A percentile compares a stretch with the other conserved stretches of the same genome.
These are phyloP conservation scores for Saprolegnia diclina DNA, from an alignment of 352 stramenopile species.

Conservation along the genomic window DNA sequence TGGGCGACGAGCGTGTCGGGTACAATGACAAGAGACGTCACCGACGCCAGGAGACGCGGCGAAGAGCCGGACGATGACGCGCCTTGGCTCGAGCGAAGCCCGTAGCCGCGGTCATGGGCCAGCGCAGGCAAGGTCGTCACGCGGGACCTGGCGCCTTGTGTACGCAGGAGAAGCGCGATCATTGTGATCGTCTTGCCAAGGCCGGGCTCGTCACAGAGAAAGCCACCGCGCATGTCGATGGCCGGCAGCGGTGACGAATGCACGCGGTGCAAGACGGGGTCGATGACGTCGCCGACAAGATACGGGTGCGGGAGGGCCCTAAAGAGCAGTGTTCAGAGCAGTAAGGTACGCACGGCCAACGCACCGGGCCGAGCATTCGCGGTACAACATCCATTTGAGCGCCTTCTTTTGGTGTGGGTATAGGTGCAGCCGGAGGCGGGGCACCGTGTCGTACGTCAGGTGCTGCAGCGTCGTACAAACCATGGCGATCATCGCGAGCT, in stretches of 20 bases:
- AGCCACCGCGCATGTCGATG: constrained; percentile 52
- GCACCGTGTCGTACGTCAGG: constrained; percentile 77
- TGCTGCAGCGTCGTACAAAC: constrained; percentile 75
- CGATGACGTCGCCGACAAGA: background rate
- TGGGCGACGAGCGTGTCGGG: constrained; percentile 69
- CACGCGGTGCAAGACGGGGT: constrained; percentile 3
- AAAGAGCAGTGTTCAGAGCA: background rate
- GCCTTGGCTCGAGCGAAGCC: constrained; percentile 3
- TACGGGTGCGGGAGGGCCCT: constrained; percentile 11
- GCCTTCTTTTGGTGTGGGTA: constrained; percentile 68
- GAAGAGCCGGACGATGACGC: constrained; percentile 37
- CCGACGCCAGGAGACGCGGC: constrained; percentile 41
- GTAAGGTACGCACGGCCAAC: background rate
- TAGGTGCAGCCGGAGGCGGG: constrained; percentile 59
- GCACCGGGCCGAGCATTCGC: constrained; percentile 38
- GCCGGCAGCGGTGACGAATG: background rate
- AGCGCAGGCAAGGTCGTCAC: background rate
- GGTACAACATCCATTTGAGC: constrained; percentile 74
- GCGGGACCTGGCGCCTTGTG: constrained; percentile 46
- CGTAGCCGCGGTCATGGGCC: background rate
- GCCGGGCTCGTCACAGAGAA: constrained; percentile 80
- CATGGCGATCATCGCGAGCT: constrained; percentile 49
- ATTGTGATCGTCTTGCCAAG: constrained; percentile 86
- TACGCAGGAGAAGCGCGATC: constrained; percentile 69
- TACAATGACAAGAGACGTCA: constrained; percentile 60